These are phyloP conservation scores for Hypoxylon sp. DNA, from an alignment of 2,329 filamentous ascomycete species.

Conservation along the genomic window DNA sequence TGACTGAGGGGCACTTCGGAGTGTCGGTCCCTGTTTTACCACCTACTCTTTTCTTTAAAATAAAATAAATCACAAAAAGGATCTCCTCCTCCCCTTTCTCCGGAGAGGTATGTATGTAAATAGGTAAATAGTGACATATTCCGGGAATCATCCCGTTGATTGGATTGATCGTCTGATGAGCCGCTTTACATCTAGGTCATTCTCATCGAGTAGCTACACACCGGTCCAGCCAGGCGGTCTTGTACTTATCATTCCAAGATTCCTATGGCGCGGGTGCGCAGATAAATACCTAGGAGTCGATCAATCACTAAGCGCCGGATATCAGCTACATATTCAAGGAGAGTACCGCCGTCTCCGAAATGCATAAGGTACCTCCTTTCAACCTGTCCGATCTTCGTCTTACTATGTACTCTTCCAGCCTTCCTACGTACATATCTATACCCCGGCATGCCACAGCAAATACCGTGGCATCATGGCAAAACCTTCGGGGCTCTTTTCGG, in stretches of 20 bases:
- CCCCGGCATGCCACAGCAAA: slow-evolving; percentile 15
- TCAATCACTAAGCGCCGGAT: slow-evolving; percentile 10
- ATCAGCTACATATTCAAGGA: slow-evolving; percentile 1
- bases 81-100: too few species aligned
- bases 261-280: slow-evolving; percentile 14
- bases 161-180: slow-evolving; percentile 14
- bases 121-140: too few species aligned
- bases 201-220: not conserved
- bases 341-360: slow-evolving; percentile 14
- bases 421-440: slow-evolving; percentile 11
- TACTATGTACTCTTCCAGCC: slow-evolving; percentile 3
- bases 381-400: slow-evolving; percentile 8
- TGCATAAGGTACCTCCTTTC: slow-evolving; percentile 10
- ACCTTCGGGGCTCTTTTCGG: slow-evolving; percentile 33
- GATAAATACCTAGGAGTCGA: slow-evolving; percentile 4
- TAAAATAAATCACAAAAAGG: too few species aligned
- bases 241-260: slow-evolving; percentile 2
- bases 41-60: too few species aligned
- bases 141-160: slow-evolving; percentile 19
- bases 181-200: slow-evolving; percentile 1
- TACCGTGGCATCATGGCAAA: slow-evolving; percentile 21
- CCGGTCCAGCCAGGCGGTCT: slow-evolving; percentile 6
- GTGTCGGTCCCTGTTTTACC: slow-evolving; percentile 42
- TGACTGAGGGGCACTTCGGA: slow-evolving; percentile 32
- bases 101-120: too few species aligned